A percentile compares a stretch with the other conserved stretches of the same genome.
Evolutionary conservation across 257 asterid species (phyloP).

Genomic region (Solanum sejunctum): DNA sequence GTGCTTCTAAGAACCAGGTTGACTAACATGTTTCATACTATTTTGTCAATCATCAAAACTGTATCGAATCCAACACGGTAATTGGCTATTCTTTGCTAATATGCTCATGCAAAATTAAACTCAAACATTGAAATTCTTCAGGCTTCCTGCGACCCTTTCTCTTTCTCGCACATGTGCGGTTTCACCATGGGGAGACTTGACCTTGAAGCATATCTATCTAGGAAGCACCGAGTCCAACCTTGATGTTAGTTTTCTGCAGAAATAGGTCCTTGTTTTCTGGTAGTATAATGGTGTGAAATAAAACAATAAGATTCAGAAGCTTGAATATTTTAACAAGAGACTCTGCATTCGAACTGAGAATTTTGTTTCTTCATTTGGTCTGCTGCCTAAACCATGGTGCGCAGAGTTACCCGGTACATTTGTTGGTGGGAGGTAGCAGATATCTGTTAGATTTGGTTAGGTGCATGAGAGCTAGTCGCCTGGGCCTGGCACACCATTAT

Average conservation of each 20-base stretch:
- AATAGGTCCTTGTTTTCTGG: not conserved
- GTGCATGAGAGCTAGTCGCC: not conserved
- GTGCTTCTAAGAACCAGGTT: too few relatives aligned
- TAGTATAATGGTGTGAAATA: not conserved
- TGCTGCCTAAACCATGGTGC: not conserved
- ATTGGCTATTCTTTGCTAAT: not conserved
- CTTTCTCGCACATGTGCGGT: not conserved
- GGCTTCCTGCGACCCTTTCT: not conserved
- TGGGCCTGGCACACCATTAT: not conserved
- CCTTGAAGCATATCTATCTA: not conserved
- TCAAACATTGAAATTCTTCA: not conserved
- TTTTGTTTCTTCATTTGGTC: not conserved
- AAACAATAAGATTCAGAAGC: not conserved
- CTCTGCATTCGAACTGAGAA: not conserved
- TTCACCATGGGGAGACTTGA: not conserved
- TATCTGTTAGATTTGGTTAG: not conserved
- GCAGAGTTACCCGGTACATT: not conserved
- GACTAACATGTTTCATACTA: too few relatives aligned
- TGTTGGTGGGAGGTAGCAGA: not conserved
- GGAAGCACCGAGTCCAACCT: not conserved
- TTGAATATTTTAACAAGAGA: not conserved
- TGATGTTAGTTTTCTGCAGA: not conserved
- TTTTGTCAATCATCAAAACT: too few relatives aligned
- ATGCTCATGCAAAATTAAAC: not conserved
- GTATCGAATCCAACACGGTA: too few relatives aligned